phyloP scores from a whole-genome alignment of 768 basidiomycete species.

The Termitomyces sp. region DNA sequence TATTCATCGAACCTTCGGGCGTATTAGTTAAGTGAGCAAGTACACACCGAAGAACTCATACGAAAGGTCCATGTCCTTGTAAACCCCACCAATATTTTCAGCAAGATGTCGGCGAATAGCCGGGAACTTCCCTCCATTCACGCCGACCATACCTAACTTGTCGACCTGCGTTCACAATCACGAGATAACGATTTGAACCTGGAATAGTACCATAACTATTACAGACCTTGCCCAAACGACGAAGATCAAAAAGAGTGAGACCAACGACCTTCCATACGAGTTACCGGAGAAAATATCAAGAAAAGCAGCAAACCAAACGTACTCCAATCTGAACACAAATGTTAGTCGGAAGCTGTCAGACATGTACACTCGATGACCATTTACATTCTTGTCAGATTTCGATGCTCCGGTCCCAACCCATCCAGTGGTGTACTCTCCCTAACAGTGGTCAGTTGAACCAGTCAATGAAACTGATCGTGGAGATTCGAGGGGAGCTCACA shows the following conservation, averaged over 20 bases:
- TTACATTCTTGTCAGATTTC: constrained; percentile 90
- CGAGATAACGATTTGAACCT: not conserved
- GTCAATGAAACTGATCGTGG: not conserved
- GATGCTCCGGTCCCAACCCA: constrained; percentile 92
- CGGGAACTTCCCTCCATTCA: constrained; percentile 84
- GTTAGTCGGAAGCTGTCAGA: not conserved
- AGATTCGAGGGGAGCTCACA: constrained; percentile 16
- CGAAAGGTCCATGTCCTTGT: constrained; percentile 85
- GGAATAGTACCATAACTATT: not conserved
- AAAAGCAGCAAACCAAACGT: constrained; percentile 20
- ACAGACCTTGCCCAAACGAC: constrained; percentile 70
- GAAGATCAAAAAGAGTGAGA: constrained; percentile 84
- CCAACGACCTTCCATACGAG: constrained; percentile 65
- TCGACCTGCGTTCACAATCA: constrained; percentile 41
- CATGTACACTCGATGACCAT: constrained; percentile 8
- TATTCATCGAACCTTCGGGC: constrained; percentile 66
- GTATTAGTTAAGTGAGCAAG: not conserved
- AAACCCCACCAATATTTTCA: constrained; percentile 77
- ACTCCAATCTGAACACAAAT: constrained; percentile 59
- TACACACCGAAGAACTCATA: constrained; percentile 29
- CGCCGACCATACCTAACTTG: constrained; percentile 82
- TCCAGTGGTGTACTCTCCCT: constrained; percentile 92
- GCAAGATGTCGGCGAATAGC: constrained; percentile 76
- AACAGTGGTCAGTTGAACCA: not conserved
- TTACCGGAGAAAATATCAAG: not conserved